phyloP scores from a whole-genome alignment of 208 protist species.

The Leishmania martiniquensis region DNA sequence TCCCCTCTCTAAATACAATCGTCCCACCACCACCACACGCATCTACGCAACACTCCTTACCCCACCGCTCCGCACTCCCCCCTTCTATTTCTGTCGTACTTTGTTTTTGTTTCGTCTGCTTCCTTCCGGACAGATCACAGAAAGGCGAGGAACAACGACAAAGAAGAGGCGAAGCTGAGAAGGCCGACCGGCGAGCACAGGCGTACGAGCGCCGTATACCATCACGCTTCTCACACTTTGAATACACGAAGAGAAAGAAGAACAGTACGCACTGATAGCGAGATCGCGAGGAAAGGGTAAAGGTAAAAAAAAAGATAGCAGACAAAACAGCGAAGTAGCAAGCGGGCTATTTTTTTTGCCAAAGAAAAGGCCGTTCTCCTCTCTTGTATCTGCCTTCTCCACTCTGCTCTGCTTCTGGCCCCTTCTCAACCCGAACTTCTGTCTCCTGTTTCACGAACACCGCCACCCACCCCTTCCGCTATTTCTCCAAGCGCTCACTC shows the following conservation, averaged over 20 bases:
- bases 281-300: not conserved
- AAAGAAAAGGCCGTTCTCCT: not conserved
- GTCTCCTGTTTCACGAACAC: not conserved
- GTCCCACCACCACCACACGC: not conserved
- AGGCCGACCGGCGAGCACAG: not conserved
- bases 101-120: not conserved
- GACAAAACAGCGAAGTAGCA: not conserved
- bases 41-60: not conserved
- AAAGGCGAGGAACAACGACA: not conserved
- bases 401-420: not conserved
- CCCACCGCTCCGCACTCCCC: not conserved
- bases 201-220: not conserved
- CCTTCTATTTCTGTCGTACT: not conserved
- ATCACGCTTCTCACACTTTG: not conserved
- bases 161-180: not conserved
- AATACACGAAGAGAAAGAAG: not conserved
- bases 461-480: not conserved
- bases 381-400: not conserved
- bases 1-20: not conserved
- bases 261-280: not conserved
- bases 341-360: not conserved
- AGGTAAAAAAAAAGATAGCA: not conserved
- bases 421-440: too few relatives aligned
- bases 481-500: not conserved
- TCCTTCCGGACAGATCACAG: not conserved